Evolutionary conservation across 2,329 filamentous ascomycete genomes (phyloP).

Genomic region (Hypoxylon sp.): DNA sequence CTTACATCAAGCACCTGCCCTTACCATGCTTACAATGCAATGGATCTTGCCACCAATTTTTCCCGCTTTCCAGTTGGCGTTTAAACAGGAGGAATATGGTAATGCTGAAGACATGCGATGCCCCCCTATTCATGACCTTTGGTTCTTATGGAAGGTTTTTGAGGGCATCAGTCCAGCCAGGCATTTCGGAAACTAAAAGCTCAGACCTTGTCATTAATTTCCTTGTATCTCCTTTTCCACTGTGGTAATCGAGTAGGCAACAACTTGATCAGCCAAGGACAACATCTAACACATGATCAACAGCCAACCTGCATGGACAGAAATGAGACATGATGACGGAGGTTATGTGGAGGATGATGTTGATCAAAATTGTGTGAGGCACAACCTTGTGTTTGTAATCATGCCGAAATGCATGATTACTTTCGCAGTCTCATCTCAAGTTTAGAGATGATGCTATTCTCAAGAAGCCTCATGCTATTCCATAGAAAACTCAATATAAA

Average conservation of each 20-base stretch:
- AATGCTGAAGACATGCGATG: not conserved
- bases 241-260: constrained; percentile 3
- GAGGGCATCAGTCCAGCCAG: constrained; percentile 4
- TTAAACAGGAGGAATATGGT: constrained; percentile 4
- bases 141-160: constrained; percentile 7
- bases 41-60: constrained; percentile 7
- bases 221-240: constrained; percentile 23
- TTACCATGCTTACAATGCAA: not conserved
- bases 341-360: constrained; percentile 8
- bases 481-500: constrained; percentile 34
- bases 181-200: constrained; percentile 11
- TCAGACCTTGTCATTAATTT: constrained; percentile 25
- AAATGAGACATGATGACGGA: constrained; percentile 13
- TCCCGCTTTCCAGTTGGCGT: constrained; percentile 11
- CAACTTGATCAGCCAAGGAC: constrained; percentile 1
- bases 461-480: constrained; percentile 7
- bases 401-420: constrained; percentile 34
- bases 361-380: constrained; percentile 21
- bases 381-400: constrained; percentile 14
- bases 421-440: constrained; percentile 14
- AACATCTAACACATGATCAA: constrained; percentile 14
- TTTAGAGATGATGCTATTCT: constrained; percentile 8
- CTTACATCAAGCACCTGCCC: constrained; percentile 1
- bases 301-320: constrained; percentile 7
- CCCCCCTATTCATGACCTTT: constrained; percentile 4